These are phyloP conservation scores for Phaeodactylum tricornutum DNA, from an alignment of 108 stramenopile species.

Conservation along the genomic window DNA sequence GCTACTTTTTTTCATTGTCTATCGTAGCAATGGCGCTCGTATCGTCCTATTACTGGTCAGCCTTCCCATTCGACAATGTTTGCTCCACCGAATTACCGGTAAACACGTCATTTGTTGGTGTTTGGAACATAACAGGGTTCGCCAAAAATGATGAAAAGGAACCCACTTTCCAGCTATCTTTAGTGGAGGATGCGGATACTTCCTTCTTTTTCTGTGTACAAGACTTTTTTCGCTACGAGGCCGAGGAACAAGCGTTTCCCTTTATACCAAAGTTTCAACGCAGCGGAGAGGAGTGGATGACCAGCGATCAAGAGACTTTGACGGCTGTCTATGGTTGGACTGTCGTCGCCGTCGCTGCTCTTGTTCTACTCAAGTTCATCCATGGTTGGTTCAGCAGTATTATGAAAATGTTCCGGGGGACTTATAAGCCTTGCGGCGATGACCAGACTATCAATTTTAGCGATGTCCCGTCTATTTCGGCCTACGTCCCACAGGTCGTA, in stretches of 20 bases:
- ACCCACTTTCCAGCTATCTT: too few relatives aligned
- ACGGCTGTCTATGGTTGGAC: constrained; percentile 58
- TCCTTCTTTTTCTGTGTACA: constrained; percentile 19
- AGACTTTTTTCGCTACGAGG: constrained; percentile 18
- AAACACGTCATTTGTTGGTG: constrained; percentile 9
- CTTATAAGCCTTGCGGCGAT: constrained; percentile 15
- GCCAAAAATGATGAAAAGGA: too few relatives aligned
- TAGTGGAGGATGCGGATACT: neutral
- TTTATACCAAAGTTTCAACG: constrained; percentile 35
- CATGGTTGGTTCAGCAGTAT: constrained; percentile 12
- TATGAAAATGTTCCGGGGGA: constrained; percentile 6
- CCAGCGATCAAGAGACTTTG: constrained; percentile 51
- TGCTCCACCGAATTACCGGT: constrained; percentile 22
- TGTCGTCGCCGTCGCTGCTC: constrained; percentile 14
- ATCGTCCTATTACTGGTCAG: constrained; percentile 68
- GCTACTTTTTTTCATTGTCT: constrained; percentile 59
- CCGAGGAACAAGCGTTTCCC: constrained; percentile 23
- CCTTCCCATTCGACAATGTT: constrained; percentile 81
- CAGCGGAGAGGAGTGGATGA: constrained; percentile 58
- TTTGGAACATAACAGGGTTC: neutral
- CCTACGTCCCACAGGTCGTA: constrained; percentile 67
- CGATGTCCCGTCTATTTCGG: constrained; percentile 23
- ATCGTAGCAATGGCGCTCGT: constrained; percentile 53
- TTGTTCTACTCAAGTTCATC: constrained; percentile 15
- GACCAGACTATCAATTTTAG: constrained; percentile 58